A percentile compares a stretch with the other conserved stretches of the same genome.
Conservation (phyloP, 2,329 filamentous ascomycete genomes). For the Trichoderma citrinoviride region DNA sequence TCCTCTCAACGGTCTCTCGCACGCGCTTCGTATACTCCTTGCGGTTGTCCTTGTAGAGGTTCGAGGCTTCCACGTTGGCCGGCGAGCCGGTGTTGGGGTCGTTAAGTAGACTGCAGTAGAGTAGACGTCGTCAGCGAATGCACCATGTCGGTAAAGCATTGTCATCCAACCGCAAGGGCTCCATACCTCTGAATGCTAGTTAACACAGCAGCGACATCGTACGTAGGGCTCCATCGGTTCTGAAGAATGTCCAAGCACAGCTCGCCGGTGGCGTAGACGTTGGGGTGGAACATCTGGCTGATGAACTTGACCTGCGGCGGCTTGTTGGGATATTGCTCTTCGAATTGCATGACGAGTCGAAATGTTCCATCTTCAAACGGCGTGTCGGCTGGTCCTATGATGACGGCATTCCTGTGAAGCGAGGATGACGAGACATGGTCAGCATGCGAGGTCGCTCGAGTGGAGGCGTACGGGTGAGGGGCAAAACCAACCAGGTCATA, state of each 20-base stretch:
- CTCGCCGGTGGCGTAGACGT: conserved; percentile 96
- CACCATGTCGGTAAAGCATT: not conserved
- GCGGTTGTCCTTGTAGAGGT: conserved; percentile 96
- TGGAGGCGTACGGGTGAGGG: conserved; percentile 2
- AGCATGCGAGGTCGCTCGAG: not conserved
- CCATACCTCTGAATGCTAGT: conserved; percentile 93
- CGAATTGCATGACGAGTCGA: conserved; percentile 96
- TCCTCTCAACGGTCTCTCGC: conserved; percentile 96
- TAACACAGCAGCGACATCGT: conserved; percentile 94
- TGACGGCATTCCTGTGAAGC: conserved; percentile 83
- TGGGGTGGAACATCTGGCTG: conserved; percentile 98
- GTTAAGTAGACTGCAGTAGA: conserved; percentile 71
- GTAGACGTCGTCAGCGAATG: not conserved
- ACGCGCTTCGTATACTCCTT: conserved; percentile 96
- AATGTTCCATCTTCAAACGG: conserved; percentile 99
- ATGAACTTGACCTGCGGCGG: conserved; percentile 98
- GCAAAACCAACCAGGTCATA: conserved; percentile 77
- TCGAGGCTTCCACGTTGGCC: conserved; percentile 96
- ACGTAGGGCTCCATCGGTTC: conserved; percentile 97
- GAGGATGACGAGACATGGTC: conserved; percentile 24
- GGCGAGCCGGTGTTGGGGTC: conserved; percentile 98
- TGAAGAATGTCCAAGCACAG: conserved; percentile 95
- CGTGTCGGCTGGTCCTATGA: conserved; percentile 94
- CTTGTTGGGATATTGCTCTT: conserved; percentile 98
- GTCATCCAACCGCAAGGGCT: not conserved